Conservation (phyloP, 164 flowering plant species). For the Saururus chinensis region DNA sequence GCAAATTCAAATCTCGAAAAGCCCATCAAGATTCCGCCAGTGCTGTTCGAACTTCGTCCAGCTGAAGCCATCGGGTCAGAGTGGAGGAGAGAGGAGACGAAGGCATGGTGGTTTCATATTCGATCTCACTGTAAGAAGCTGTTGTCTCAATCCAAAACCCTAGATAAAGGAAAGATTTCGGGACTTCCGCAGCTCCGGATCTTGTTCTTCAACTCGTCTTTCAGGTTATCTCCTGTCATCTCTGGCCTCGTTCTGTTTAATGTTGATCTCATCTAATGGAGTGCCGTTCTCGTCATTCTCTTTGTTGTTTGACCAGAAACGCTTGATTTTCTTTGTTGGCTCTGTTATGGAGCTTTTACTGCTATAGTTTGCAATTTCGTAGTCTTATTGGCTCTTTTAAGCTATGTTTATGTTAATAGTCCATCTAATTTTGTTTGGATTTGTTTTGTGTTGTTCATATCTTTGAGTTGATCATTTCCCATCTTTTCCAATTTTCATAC, state of each 20-base stretch:
- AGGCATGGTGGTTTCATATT: not conserved
- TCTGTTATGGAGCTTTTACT: no score
- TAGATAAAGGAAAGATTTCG: conserved; percentile 5
- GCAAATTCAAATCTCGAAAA: not conserved
- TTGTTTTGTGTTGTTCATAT: no score
- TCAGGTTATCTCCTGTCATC: conserved; percentile 1
- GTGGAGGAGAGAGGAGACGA: not conserved
- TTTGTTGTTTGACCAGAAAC: no score
- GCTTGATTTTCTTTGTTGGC: no score
- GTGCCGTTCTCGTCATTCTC: no score
- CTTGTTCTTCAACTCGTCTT: conserved; percentile 11
- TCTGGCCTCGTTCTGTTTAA: not conserved
- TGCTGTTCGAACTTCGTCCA: not conserved
- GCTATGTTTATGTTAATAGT: no score
- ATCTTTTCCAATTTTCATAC: no score
- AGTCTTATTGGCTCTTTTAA: no score
- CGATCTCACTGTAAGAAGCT: not conserved
- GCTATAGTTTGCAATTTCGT: no score
- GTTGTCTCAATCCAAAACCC: not conserved
- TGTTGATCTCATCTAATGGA: not conserved
- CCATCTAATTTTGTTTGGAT: no score
- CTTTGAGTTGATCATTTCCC: no score
- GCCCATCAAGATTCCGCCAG: not conserved
- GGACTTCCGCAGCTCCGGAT: conserved; percentile 7
- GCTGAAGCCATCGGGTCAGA: not conserved